Evolutionary conservation across 306 rosid species (phyloP), one percentile per base, ranked within the genome.

Genomic region (Quillaja saponaria): DNA sequence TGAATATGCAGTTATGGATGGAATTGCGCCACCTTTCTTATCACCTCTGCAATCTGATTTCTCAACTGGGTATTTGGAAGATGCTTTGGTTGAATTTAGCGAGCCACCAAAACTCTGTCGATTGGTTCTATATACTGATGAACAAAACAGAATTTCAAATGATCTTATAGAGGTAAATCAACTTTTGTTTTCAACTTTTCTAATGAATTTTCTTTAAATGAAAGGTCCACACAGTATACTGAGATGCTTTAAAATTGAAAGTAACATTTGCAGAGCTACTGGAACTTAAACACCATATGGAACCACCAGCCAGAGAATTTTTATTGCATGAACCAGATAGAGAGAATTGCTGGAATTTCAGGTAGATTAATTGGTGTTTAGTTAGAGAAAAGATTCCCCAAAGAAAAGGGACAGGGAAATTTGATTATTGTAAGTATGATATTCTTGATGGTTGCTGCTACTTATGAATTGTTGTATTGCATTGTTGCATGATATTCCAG

Each of bases 31-130:
- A n/a, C 64, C 67, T 55, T 71, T 66, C 41, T 75, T 75, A 7
- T 45, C 91, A 17, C 68, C 83, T 16, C 82, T 61, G 1, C 78
- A 78, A 9, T 68, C 82, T 40, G 84, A 85, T 71, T 71, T 82
- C 73, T 88, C 95, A 1, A 81, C 90, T 18, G 99, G 99, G 7
- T 92, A 92, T 65, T 74, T 92, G 52, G 90, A 92, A 74, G 99
- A 92, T 72, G 99, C 96, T 45, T 80, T 92, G 84, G 11, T 84
- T 21, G 86, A 89, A 28, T 86, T 85, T 65, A 58, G 73, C 13
- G 82, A 81, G n/a, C 64, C 72, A 37, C 74, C 90, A 46, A 92
- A 92, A 77, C 81, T 96, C 49, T 74, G 94, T 16, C 90, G 96
- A 5, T 76, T 92, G 76, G 57, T 83, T 7, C 46, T 76, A n/a